These are phyloP conservation scores for Zygosaccharomyces siamensis DNA, from an alignment of 805 yeast genomes.

Conservation along the genomic window DNA sequence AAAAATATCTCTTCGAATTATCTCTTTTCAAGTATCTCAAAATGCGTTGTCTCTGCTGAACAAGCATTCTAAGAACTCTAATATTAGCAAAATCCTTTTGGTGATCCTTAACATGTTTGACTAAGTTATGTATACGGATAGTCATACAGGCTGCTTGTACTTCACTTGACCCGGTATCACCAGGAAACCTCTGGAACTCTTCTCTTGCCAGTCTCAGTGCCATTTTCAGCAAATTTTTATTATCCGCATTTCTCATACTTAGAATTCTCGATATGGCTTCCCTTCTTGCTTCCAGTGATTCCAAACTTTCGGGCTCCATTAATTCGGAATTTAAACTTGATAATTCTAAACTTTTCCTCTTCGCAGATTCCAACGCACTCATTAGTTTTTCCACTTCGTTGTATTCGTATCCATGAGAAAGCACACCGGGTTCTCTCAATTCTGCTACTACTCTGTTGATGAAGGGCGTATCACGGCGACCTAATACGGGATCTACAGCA, in stretches of 20 bases:
- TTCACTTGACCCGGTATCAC: constrained; percentile 93
- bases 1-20: constrained; percentile 75
- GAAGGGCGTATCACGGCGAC: constrained; percentile 61
- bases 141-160: constrained; percentile 93
- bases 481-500: constrained; percentile 79
- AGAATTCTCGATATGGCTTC: constrained; percentile 68
- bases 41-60: constrained; percentile 82
- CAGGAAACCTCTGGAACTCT: constrained; percentile 78
- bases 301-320: constrained; percentile 23
- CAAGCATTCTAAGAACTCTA: constrained; percentile 71
- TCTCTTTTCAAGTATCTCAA: constrained; percentile 77
- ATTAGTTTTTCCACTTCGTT: constrained; percentile 70
- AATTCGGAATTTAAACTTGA: constrained; percentile 26
- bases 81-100: constrained; percentile 70
- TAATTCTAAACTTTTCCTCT: constrained; percentile 24
- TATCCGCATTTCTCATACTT: constrained; percentile 64
- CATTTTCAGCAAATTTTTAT: constrained; percentile 50
- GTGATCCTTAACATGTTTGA: constrained; percentile 63
- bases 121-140: constrained; percentile 69
- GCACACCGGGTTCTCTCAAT: constrained; percentile 57
- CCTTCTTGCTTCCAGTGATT: constrained; percentile 53
- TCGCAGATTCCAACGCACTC: constrained; percentile 46
- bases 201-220: constrained; percentile 61
- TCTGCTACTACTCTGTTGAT: constrained; percentile 62
- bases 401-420: constrained; percentile 54